phyloP scores from a whole-genome alignment of 768 basidiomycete genomes.

The Podaxis carcinomalis region DNA sequence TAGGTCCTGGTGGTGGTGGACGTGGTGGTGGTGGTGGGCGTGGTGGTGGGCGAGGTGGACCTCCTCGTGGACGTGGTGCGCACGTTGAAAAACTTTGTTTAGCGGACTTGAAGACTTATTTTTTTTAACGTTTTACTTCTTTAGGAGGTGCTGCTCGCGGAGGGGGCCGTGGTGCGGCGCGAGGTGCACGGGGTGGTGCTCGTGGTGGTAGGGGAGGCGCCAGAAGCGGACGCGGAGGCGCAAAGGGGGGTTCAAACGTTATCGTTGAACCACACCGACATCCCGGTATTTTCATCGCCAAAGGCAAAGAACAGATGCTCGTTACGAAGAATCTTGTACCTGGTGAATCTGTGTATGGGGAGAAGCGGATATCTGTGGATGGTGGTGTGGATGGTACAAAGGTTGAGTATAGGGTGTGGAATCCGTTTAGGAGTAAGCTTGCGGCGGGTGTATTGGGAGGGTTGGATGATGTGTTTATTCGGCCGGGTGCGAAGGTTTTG shows the following conservation, averaged over 20 bases:
- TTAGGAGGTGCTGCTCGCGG: conserved; percentile 29
- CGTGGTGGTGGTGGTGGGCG: conserved; percentile 37
- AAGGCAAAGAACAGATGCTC: conserved; percentile 94
- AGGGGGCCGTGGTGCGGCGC: conserved; percentile 32
- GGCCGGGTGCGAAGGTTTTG: conserved; percentile 91
- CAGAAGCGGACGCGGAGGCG: conserved; percentile 57
- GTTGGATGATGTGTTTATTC: conserved; percentile 89
- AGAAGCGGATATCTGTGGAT: conserved; percentile 93
- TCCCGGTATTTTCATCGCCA: conserved; percentile 92
- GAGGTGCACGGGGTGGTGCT: conserved; percentile 37
- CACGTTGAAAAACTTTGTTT: background rate
- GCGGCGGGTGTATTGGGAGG: conserved; percentile 97
- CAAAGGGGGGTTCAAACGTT: conserved; percentile 79
- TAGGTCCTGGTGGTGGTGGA: conserved; percentile 29
- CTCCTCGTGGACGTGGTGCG: conserved; percentile 29
- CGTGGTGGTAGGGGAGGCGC: conserved; percentile 39
- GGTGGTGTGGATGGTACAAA: conserved; percentile 69
- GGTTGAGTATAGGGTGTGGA: conserved; percentile 98
- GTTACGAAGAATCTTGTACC: conserved; percentile 98
- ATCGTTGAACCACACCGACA: conserved; percentile 95
- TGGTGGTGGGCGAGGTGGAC: conserved; percentile 37
- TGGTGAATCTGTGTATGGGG: conserved; percentile 97
- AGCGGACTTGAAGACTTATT: background rate
- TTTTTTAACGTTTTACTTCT: background rate
- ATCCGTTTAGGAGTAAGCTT: conserved; percentile 95